Conservation (phyloP, 768 basidiomycete species). For the Kwoniella sp. region DNA sequence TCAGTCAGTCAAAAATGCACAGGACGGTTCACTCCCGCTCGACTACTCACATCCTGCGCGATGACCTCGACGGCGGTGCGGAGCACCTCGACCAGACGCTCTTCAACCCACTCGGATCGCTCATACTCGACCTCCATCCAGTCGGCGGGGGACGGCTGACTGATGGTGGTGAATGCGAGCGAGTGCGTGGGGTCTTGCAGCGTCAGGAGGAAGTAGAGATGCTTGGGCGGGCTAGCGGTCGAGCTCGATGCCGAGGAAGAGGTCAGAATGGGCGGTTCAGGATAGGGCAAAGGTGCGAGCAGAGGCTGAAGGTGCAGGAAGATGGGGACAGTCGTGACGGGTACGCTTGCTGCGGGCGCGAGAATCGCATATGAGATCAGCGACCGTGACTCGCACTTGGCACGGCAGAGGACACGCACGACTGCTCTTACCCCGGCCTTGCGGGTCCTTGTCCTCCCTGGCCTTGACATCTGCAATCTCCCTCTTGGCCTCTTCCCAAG, state of each 20-base stretch:
- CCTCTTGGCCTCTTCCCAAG: slow-evolving; percentile 78
- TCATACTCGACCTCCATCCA: slow-evolving; percentile 88
- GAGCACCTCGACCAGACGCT: slow-evolving; percentile 80
- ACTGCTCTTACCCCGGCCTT: slow-evolving; percentile 33
- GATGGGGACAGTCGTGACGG: slow-evolving; percentile 73
- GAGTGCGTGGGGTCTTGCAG: slow-evolving; percentile 75
- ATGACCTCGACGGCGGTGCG: slow-evolving; percentile 80
- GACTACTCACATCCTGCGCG: slow-evolving; percentile 64
- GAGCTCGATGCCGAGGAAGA: slow-evolving; percentile 24
- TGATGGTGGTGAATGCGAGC: slow-evolving; percentile 69
- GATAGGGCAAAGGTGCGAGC: slow-evolving; percentile 57
- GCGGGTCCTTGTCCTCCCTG: slow-evolving; percentile 36
- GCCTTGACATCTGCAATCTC: slow-evolving; percentile 34
- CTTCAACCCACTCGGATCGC: slow-evolving; percentile 84
- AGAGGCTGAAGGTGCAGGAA: slow-evolving; percentile 92
- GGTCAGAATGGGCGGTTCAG: slow-evolving; percentile 45
- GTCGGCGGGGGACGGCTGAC: slow-evolving; percentile 73
- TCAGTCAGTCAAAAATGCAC: not conserved
- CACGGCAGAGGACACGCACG: slow-evolving; percentile 6
- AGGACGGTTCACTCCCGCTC: not conserved
- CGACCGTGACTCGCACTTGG: not conserved
- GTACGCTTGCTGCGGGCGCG: slow-evolving; percentile 34
- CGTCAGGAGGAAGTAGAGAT: slow-evolving; percentile 68
- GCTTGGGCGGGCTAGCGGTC: slow-evolving; percentile 46
- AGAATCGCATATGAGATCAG: not conserved